Base-by-base conservation (phyloP, 371 early-diverging fungal genomes). In the Lichtheimia corymbifera region DNA sequence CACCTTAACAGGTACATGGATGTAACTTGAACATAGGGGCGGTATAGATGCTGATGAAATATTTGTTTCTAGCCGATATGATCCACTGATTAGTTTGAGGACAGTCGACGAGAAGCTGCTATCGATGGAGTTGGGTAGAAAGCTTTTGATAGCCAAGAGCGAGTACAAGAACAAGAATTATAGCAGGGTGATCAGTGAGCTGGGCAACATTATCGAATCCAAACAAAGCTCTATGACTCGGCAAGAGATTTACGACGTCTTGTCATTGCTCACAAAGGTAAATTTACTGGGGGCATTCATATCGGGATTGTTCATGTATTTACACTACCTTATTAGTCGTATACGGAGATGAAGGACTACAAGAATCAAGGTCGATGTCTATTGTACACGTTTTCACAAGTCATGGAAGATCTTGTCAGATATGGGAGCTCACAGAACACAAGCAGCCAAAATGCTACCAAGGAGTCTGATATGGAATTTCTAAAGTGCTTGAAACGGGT, bases 121-220 rank as follows among this genome's bases (percentile, higher is more conserved):
- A 17, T 41, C 64, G 4, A 44, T 75, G 13, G 64, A 70, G 42
- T 58, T 68, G 0, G 72, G 72, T 5, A 70, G 67, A n/a, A n/a
- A 65, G 11, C 45, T 68, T 35, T 54, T 77, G 41, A 72, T 74
- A 9, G 83, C 83, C 2, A 74, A 73, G 24, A 58, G 70, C 27
- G 65, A 76, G 44, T 76, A 78, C 55, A 68, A 55, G 2, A 64
- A 70, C 12, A 67, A 73, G 18, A 79, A 85, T 24, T 83, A 73
- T 56, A 40, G 28, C 24, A 74, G 73, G 0, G 84, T 86, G 4
- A 66, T 85, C 59, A 58, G 70, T 5, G 69, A 76, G 25, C 58
- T 87, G 15, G 76, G 69, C 44, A 43, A 51, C 13, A 18, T 65
- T 3, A 58, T 74, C 1, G 54, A 58, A 24, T 55, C 56, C 15